Percentiles rank a stretch among this genome's conserved stretches.
Evolutionary conservation across 345 rosid genomes (phyloP).

Genomic region (Atalantia buxifolia): DNA sequence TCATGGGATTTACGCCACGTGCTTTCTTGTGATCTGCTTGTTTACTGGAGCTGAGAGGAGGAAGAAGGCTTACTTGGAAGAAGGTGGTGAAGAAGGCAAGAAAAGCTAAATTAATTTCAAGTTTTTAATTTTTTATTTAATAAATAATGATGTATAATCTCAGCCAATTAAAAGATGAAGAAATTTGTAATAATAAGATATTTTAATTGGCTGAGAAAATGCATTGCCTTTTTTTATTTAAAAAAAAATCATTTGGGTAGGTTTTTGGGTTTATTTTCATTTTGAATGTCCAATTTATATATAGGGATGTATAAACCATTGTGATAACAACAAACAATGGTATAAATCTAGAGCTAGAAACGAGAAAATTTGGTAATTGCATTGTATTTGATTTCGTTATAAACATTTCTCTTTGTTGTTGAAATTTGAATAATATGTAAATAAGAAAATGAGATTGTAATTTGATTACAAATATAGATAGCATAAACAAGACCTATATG

Average conservation of each 20-base stretch:
- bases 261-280: background rate
- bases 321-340: too few species aligned
- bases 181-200: slow-evolving; percentile 1
- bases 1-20: slow-evolving; percentile 88
- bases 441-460: too few species aligned
- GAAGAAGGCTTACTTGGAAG: slow-evolving; percentile 88
- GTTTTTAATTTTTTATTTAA: background rate
- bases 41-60: slow-evolving; percentile 67
- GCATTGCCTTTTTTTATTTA: background rate
- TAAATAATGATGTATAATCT: slow-evolving; percentile 16
- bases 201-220: slow-evolving; percentile 8
- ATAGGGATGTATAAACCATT: background rate
- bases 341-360: too few species aligned
- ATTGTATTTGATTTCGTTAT: background rate
- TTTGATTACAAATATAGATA: too few species aligned
- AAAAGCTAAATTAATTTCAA: slow-evolving; percentile 39
- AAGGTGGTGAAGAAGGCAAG: slow-evolving; percentile 95
- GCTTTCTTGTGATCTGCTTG: slow-evolving; percentile 72
- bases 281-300: background rate
- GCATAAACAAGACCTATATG: too few species aligned
- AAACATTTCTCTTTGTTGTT: background rate
- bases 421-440: background rate
- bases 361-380: background rate
- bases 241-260: too few species aligned
- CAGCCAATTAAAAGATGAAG: slow-evolving; percentile 12